Percentiles rank a stretch among this genome's conserved stretches.
phyloP scores from a whole-genome alignment of 176 grass and related monocot genomes.

The Aechmea fasciata region DNA sequence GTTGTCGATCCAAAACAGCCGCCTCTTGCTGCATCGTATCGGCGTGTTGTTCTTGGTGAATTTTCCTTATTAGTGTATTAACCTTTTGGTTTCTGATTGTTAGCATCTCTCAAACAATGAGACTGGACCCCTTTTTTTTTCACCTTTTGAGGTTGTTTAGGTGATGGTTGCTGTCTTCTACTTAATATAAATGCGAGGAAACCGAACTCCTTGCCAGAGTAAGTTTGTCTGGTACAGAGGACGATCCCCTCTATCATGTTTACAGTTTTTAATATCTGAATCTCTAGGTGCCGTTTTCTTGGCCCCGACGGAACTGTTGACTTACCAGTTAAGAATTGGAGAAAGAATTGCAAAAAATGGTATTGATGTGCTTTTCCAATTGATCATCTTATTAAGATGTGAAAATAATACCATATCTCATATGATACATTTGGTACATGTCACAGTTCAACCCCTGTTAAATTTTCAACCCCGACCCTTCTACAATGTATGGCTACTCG shows the following conservation, averaged over 20 bases:
- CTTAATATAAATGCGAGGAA: constrained; percentile 23
- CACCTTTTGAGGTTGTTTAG: not conserved
- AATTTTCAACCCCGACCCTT: no score
- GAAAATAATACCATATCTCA: no score
- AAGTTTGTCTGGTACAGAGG: constrained; percentile 16
- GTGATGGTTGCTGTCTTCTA: constrained; percentile 28
- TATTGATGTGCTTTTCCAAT: no score
- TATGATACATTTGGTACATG: no score
- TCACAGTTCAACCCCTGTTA: no score
- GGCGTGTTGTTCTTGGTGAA: constrained; percentile 45
- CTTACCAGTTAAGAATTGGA: constrained; percentile 28
- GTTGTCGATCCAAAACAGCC: constrained; percentile 45
- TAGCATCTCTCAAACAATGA: no score
- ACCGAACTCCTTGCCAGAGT: constrained; percentile 34
- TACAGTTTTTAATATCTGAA: constrained; percentile 9
- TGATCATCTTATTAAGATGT: no score
- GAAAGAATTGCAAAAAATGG: constrained; percentile 36
- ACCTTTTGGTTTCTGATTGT: not conserved
- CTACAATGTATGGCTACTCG: constrained; percentile 43
- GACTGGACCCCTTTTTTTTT: no score
- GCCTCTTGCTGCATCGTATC: constrained; percentile 37
- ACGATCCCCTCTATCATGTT: not conserved
- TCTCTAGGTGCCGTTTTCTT: constrained; percentile 33
- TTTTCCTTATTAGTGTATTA: not conserved
- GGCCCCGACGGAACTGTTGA: constrained; percentile 22